A percentile compares a stretch with the other conserved stretches of the same genome.
Conservation (phyloP, 2,329 filamentous ascomycete genomes). For the Fusarium metavorans region DNA sequence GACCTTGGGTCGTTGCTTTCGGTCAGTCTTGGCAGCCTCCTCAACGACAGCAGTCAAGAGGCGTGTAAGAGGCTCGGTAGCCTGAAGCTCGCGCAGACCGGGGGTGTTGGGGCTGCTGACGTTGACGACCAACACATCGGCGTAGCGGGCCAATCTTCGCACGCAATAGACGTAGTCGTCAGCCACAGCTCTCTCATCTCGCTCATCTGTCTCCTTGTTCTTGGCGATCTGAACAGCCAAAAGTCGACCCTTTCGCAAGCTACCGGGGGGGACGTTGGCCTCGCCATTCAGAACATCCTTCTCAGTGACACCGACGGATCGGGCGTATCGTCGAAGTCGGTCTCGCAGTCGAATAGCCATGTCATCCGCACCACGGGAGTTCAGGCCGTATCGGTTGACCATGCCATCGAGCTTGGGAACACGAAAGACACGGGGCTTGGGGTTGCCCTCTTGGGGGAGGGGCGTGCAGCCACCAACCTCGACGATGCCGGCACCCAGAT, state of each 20-base stretch:
- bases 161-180: conserved; percentile 93
- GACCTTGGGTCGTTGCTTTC: conserved; percentile 76
- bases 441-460: conserved; percentile 88
- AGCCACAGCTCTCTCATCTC: conserved; percentile 83
- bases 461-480: conserved; percentile 94
- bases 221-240: conserved; percentile 95
- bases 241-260: conserved; percentile 78
- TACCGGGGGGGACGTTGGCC: conserved; percentile 84
- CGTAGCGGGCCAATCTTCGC: conserved; percentile 83
- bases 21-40: conserved; percentile 76
- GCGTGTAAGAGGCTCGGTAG: conserved; percentile 82
- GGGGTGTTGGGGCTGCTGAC: conserved; percentile 97
- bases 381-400: conserved; percentile 96
- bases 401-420: conserved; percentile 85
- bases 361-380: conserved; percentile 88
- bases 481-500: conserved; percentile 85
- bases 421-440: conserved; percentile 88
- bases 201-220: conserved; percentile 92
- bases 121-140: conserved; percentile 97
- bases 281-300: conserved; percentile 80
- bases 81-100: conserved; percentile 88
- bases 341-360: conserved; percentile 84
- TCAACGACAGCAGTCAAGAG: conserved; percentile 86
- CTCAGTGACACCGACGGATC: conserved; percentile 77
- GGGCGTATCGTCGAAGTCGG: conserved; percentile 82